Conservation (phyloP, 768 basidiomycete genomes). For the Leucogyrophana mollusca region DNA sequence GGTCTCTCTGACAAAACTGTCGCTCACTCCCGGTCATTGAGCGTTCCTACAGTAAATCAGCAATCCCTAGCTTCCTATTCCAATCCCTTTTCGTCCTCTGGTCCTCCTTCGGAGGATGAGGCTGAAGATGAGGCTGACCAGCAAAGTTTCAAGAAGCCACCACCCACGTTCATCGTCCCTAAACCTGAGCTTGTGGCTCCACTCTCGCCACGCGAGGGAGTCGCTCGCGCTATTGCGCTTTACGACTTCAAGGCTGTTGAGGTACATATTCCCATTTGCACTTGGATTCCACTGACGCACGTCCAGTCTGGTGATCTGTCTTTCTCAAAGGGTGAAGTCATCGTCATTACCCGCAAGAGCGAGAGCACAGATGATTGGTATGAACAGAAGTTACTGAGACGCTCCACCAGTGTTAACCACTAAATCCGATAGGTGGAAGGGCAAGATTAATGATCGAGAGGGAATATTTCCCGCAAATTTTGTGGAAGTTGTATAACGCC, state of each 20-base stretch:
- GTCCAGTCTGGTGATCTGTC: slow-evolving; percentile 73
- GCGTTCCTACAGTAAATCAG: slow-evolving; percentile 23
- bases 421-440: slow-evolving; percentile 63
- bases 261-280: slow-evolving; percentile 34
- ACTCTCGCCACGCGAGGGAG: slow-evolving; percentile 53
- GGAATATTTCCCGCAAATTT: slow-evolving; percentile 86
- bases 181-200: slow-evolving; percentile 51
- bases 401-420: no score
- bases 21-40: slow-evolving; percentile 34
- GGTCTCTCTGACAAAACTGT: slow-evolving; percentile 28
- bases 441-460: slow-evolving; percentile 54
- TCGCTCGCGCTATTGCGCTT: slow-evolving; percentile 71
- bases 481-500: slow-evolving; percentile 55
- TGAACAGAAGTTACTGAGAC: no score
- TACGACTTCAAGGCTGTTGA: slow-evolving; percentile 75
- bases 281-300: slow-evolving; percentile 4
- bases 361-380: slow-evolving; percentile 76
- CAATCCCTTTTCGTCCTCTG: slow-evolving; percentile 27
- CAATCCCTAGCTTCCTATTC: slow-evolving; percentile 10
- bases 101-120: slow-evolving; percentile 7
- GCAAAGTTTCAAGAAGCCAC: slow-evolving; percentile 14
- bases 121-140: slow-evolving; percentile 16
- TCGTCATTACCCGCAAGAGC: slow-evolving; percentile 66
- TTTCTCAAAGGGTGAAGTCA: slow-evolving; percentile 74
- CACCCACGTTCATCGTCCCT: slow-evolving; percentile 35